A percentile compares a stretch with the other conserved stretches of the same genome.
These are phyloP conservation scores for Ustilago esculenta DNA, from an alignment of 1,284 basidiomycete species.

Conservation along the genomic window DNA sequence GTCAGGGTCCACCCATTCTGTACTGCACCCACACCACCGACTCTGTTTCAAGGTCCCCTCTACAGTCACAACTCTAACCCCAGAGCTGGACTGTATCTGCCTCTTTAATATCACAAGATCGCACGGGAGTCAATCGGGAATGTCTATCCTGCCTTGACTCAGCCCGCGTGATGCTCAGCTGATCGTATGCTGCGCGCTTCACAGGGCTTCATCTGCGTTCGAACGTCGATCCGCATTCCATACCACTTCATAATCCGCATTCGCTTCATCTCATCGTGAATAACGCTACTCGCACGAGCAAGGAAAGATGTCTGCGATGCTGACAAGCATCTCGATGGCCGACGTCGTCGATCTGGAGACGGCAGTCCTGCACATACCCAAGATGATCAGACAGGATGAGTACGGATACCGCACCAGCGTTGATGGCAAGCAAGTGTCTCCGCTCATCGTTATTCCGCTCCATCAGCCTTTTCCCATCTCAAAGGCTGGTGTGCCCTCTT, in stretches of 20 bases:
- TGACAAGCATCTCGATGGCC: slow-evolving; percentile 40
- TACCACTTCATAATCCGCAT: too few relatives aligned
- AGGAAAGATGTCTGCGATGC: slow-evolving; percentile 11
- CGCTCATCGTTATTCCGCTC: slow-evolving; percentile 25
- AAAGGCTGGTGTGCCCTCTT: slow-evolving; percentile 9
- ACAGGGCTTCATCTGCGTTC: too few relatives aligned
- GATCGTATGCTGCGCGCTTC: too few relatives aligned
- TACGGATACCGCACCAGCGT: slow-evolving; percentile 45
- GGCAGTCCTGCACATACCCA: slow-evolving; percentile 41
- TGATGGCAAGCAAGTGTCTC: slow-evolving; percentile 26
- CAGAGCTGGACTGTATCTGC: background rate
- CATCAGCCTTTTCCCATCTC: slow-evolving; percentile 17
- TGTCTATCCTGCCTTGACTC: too few relatives aligned
- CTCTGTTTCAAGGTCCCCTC: background rate
- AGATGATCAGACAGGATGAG: slow-evolving; percentile 41
- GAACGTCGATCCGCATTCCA: too few relatives aligned
- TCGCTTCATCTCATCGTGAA: too few relatives aligned
- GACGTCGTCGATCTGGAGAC: slow-evolving; percentile 38
- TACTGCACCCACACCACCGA: too few relatives aligned
- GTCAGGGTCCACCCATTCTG: slow-evolving; percentile 36
- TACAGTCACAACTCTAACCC: too few relatives aligned
- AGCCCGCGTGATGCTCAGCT: too few relatives aligned
- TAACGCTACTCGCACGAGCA: too few relatives aligned
- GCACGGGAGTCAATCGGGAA: too few relatives aligned
- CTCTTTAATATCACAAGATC: slow-evolving; percentile 6